A percentile compares a stretch with the other conserved stretches of the same genome.
phyloP scores from a whole-genome alignment of 2,329 filamentous ascomycete species.

The Colletotrichum sp. region DNA sequence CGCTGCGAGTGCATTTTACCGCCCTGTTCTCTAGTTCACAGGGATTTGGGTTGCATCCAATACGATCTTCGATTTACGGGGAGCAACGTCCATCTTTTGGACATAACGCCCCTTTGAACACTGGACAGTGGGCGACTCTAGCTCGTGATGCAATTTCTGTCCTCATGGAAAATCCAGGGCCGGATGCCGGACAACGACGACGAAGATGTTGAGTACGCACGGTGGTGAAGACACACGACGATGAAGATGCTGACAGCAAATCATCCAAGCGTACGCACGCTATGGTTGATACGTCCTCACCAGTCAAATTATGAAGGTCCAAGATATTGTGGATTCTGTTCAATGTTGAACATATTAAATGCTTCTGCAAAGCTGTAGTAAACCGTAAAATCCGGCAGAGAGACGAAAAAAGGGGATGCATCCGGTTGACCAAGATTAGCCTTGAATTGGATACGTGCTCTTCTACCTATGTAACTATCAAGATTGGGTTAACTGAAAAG shows the following conservation, averaged over 20 bases:
- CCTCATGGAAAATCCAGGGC: rapidly evolving
- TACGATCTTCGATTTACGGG: rapidly evolving
- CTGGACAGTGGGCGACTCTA: no score
- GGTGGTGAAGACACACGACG: rapidly evolving
- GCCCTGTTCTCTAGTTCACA: no score
- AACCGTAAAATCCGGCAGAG: rapidly evolving
- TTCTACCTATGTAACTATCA: neutral
- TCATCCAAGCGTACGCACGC: rapidly evolving
- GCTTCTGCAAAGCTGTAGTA: neutral
- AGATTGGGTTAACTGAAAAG: neutral
- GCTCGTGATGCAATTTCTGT: rapidly evolving
- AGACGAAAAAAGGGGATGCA: neutral
- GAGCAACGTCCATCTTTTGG: no score
- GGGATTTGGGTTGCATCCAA: no score
- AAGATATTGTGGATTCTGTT: neutral
- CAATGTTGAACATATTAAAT: neutral
- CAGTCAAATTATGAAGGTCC: neutral
- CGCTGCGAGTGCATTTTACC: neutral
- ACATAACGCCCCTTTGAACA: rapidly evolving
- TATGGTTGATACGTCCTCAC: rapidly evolving
- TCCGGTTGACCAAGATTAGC: neutral
- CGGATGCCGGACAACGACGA: rapidly evolving
- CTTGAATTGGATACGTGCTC: rapidly evolving
- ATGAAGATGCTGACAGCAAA: neutral
- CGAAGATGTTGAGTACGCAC: no score